Evolutionary conservation across 2,329 filamentous ascomycete genomes (phyloP).

Genomic region (Pseudonectria foliicola): DNA sequence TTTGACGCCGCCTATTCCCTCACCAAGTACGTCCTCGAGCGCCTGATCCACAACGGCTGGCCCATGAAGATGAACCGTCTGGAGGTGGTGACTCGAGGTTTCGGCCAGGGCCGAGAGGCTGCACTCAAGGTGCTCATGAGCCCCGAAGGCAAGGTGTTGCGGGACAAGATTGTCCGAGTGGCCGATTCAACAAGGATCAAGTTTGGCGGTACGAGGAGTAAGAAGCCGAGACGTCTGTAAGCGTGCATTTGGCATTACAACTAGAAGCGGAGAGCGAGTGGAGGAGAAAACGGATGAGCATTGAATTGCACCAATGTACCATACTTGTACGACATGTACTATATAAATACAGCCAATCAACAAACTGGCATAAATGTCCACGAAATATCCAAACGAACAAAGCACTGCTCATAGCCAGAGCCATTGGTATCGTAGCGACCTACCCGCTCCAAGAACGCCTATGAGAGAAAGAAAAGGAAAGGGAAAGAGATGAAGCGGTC

Average conservation of each 20-base stretch:
- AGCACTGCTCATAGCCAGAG: slow-evolving; percentile 10
- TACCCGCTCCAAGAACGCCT: slow-evolving; percentile 13
- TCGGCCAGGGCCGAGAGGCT: slow-evolving; percentile 80
- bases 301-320: slow-evolving; percentile 24
- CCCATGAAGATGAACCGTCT: slow-evolving; percentile 67
- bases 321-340: slow-evolving; percentile 29
- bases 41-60: slow-evolving; percentile 76
- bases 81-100: slow-evolving; percentile 78
- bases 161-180: slow-evolving; percentile 69
- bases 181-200: slow-evolving; percentile 85
- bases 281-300: slow-evolving; percentile 7
- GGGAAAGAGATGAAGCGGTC: slow-evolving; percentile 1
- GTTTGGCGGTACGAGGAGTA: slow-evolving; percentile 88
- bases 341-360: slow-evolving; percentile 18
- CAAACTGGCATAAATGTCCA: slow-evolving; percentile 5
- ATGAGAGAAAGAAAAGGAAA: slow-evolving; percentile 11
- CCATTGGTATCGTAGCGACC: slow-evolving; percentile 22
- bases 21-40: slow-evolving; percentile 72
- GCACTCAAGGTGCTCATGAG: slow-evolving; percentile 85
- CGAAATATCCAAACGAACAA: slow-evolving; percentile 12
- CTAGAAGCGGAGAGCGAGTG: slow-evolving; percentile 3
- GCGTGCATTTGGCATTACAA: slow-evolving; percentile 5
- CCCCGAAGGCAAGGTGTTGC: slow-evolving; percentile 69
- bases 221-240: slow-evolving; percentile 70
- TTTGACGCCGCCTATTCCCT: slow-evolving; percentile 95